A percentile compares a stretch with the other conserved stretches of the same genome.
Evolutionary conservation across 176 grass and related monocot genomes (phyloP).

Genomic region (Zea luxurians): DNA sequence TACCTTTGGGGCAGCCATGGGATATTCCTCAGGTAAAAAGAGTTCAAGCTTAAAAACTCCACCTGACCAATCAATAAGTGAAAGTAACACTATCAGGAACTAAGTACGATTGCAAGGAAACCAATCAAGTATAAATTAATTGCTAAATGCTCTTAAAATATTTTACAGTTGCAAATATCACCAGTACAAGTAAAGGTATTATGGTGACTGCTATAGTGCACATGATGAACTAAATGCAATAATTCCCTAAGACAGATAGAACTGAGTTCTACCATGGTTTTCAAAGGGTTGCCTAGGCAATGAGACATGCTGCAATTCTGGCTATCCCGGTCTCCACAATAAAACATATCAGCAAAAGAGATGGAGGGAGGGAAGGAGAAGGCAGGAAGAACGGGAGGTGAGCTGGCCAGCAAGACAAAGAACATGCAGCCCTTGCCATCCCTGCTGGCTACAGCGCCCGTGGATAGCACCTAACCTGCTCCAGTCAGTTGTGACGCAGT

Average conservation of each 20-base stretch:
- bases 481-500: neutral
- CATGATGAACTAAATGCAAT: neutral
- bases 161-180: neutral
- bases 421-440: neutral
- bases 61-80: slow-evolving; percentile 44
- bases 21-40: slow-evolving; percentile 99
- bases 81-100: slow-evolving; percentile 26
- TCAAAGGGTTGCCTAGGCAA: neutral
- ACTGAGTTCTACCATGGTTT: neutral
- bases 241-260: neutral
- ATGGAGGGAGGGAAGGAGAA: neutral
- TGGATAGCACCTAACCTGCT: neutral
- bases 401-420: neutral
- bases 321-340: neutral
- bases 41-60: slow-evolving; percentile 98
- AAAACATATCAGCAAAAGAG: neutral
- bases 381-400: neutral
- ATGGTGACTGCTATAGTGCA: neutral
- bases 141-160: slow-evolving; percentile 22
- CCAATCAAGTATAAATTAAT: neutral
- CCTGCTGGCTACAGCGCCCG: neutral
- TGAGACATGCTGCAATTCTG: neutral
- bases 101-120: neutral
- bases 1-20: slow-evolving; percentile 97
- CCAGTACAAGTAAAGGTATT: neutral